These are phyloP conservation scores for Aspergillus bridgeri DNA, from an alignment of 495 filamentous ascomycete species.

Conservation along the genomic window DNA sequence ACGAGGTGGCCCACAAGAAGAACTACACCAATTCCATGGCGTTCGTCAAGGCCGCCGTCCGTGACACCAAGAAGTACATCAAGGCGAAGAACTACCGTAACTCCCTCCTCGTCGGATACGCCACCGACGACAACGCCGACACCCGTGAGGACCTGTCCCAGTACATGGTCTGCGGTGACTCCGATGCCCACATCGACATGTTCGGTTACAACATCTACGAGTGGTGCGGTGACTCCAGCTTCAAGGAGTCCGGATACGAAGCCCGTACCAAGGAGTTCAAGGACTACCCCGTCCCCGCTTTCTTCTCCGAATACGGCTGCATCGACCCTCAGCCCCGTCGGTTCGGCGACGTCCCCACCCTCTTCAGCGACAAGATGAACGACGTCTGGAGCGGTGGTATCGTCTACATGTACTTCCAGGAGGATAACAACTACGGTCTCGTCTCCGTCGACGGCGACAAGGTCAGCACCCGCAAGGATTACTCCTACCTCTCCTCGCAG, in stretches of 20 bases:
- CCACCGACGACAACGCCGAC: conserved; percentile 82
- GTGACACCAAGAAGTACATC: conserved; percentile 95
- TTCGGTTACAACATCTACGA: conserved; percentile 99
- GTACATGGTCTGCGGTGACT: conserved; percentile 88
- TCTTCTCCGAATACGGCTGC: conserved; percentile 99
- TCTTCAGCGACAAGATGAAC: conserved; percentile 81
- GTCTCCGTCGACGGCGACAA: conserved; percentile 56
- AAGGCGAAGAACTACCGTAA: conserved; percentile 66
- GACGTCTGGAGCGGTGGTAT: conserved; percentile 90
- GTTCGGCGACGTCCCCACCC: conserved; percentile 79
- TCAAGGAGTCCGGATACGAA: conserved; percentile 69
- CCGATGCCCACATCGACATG: conserved; percentile 74
- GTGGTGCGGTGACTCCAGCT: conserved; percentile 87
- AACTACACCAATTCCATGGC: conserved; percentile 85
- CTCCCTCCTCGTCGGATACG: conserved; percentile 83
- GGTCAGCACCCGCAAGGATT: conserved; percentile 67
- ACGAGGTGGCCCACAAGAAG: conserved; percentile 85
- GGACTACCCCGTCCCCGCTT: conserved; percentile 85
- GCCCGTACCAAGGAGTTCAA: conserved; percentile 78
- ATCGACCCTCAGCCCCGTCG: conserved; percentile 71
- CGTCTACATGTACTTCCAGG: conserved; percentile 97
- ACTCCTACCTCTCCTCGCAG: conserved; percentile 65
- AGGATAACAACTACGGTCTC: conserved; percentile 86
- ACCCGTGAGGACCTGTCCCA: conserved; percentile 76
- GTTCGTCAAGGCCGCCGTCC: conserved; percentile 95